Percentiles rank a stretch among this genome's conserved stretches.
These are phyloP conservation scores for Luvunga scandens DNA, from an alignment of 345 rosid genomes.

Conservation along the genomic window DNA sequence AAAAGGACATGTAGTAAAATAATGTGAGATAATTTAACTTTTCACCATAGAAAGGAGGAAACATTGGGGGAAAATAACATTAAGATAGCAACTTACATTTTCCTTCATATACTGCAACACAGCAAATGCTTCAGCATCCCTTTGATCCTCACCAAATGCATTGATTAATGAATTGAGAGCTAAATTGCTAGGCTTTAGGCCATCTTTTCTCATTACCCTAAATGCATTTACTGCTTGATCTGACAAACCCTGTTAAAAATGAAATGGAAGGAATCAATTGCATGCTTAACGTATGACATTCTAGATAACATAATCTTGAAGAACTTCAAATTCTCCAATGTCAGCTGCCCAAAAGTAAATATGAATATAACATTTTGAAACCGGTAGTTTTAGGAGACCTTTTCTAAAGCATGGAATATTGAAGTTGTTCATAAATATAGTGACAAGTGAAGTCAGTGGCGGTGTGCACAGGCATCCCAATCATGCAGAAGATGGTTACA, in stretches of 20 bases:
- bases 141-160: slow-evolving; percentile 95
- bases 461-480: background rate
- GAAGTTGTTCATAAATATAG: background rate
- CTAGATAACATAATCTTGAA: background rate
- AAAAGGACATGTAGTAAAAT: slow-evolving; percentile 20
- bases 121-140: slow-evolving; percentile 88
- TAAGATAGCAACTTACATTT: slow-evolving; percentile 43
- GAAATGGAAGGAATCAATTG: slow-evolving; percentile 1
- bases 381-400: background rate
- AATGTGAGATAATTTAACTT: background rate
- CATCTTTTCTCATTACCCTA: slow-evolving; percentile 82
- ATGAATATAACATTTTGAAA: background rate
- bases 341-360: background rate
- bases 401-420: background rate
- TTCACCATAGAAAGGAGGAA: background rate
- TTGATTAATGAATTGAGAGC: slow-evolving; percentile 92
- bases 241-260: slow-evolving; percentile 74
- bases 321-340: background rate
- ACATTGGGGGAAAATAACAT: background rate
- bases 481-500: background rate
- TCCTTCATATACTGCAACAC: slow-evolving; percentile 95
- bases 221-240: slow-evolving; percentile 89
- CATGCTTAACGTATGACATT: background rate
- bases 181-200: slow-evolving; percentile 74
- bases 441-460: background rate